Evolutionary conservation across 495 filamentous ascomycete species (phyloP).

Genomic region (Penicillium subrubescens): DNA sequence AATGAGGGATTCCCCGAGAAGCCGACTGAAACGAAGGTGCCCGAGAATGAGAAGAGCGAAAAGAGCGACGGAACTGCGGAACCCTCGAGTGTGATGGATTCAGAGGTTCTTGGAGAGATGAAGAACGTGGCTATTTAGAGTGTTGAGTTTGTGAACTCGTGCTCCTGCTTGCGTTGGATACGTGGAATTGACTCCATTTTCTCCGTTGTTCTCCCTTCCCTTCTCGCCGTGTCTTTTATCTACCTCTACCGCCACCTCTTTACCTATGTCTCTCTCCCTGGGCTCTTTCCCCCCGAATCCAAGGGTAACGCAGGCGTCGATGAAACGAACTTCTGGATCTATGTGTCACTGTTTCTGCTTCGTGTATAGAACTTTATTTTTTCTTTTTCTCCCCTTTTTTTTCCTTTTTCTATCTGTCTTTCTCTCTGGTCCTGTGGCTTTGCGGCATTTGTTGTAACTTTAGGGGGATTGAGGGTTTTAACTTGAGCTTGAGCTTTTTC

Average conservation of each 20-base stretch:
- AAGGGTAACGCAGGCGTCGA: conserved; percentile 32
- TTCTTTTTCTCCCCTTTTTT: conserved; percentile 8
- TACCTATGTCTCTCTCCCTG: conserved; percentile 8
- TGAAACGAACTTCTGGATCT: conserved; percentile 28
- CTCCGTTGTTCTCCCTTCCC: conserved; percentile 7
- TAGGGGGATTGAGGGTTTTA: conserved; percentile 25
- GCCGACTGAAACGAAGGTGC: conserved; percentile 15
- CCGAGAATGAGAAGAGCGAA: conserved; percentile 35
- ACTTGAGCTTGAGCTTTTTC: conserved; percentile 7
- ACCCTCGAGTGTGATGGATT: conserved; percentile 35
- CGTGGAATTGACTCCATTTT: not conserved
- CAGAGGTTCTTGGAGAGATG: conserved; percentile 54
- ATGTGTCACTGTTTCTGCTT: conserved; percentile 16
- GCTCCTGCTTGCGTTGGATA: not conserved
- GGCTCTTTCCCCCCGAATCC: conserved; percentile 20
- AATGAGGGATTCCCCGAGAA: conserved; percentile 37
- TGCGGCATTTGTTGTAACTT: conserved; percentile 38
- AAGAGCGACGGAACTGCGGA: conserved; percentile 33
- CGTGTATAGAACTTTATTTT: conserved; percentile 34
- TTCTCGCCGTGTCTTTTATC: conserved; percentile 7
- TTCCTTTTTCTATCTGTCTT: conserved; percentile 8
- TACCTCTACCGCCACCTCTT: not conserved
- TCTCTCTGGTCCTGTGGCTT: conserved; percentile 18
- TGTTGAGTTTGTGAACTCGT: not conserved
- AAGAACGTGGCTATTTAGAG: conserved; percentile 58